Evolutionary conservation across 306 rosid genomes (phyloP).

Genomic region (Quercus robur): DNA sequence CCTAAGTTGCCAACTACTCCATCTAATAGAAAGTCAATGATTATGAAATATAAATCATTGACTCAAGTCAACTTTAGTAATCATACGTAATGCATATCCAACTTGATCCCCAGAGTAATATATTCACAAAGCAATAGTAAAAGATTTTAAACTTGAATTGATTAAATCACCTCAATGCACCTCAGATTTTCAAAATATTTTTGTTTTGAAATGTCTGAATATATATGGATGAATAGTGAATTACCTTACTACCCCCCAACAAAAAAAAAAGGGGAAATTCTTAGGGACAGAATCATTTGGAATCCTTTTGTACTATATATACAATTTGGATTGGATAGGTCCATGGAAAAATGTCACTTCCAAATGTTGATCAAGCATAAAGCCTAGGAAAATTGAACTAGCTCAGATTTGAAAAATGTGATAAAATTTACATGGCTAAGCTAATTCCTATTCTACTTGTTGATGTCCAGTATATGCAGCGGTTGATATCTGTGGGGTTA

Average conservation of each 20-base stretch:
- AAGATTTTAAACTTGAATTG: no score
- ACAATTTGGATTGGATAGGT: no score
- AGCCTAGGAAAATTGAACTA: neutral
- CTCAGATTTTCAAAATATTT: no score
- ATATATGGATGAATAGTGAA: no score
- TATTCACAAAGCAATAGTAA: neutral
- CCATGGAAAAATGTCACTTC: no score
- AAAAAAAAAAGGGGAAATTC: no score
- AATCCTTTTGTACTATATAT: no score
- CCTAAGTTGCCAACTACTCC: conserved; percentile 27
- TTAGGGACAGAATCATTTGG: no score
- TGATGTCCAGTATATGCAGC: neutral
- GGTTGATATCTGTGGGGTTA: neutral
- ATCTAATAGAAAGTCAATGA: conserved; percentile 7
- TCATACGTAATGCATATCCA: neutral
- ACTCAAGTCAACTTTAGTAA: neutral
- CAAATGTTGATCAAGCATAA: neutral
- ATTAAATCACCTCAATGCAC: no score
- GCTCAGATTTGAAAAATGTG: neutral
- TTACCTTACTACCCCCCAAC: no score
- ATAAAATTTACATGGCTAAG: neutral
- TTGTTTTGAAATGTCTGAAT: no score
- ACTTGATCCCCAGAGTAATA: neutral
- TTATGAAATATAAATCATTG: neutral
- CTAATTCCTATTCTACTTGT: neutral